Evolutionary conservation across 176 grass and related monocot species (phyloP).

Genomic region (Bonia amplexicaulis): DNA sequence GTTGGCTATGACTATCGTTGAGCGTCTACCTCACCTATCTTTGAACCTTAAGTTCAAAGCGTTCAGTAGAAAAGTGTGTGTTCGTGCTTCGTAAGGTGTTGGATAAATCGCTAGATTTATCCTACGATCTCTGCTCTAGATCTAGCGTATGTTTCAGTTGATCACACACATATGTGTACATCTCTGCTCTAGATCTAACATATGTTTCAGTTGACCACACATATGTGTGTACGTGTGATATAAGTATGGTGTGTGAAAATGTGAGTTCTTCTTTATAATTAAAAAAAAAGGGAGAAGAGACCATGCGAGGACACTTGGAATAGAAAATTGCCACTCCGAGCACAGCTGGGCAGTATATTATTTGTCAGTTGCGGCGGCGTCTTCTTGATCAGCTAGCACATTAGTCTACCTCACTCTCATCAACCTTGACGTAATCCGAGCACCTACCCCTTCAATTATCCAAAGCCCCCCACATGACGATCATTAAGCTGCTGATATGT

Average conservation of each 20-base stretch:
- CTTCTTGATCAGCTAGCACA: neutral
- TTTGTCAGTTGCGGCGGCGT: neutral
- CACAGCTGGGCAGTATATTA: neutral
- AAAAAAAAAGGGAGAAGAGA: neutral
- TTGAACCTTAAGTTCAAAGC: too few species aligned
- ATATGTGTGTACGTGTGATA: too few species aligned
- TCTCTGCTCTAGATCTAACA: too few species aligned
- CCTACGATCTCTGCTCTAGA: rapidly evolving
- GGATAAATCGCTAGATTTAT: too few species aligned
- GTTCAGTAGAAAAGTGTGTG: too few species aligned
- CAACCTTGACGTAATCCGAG: constrained; percentile 17
- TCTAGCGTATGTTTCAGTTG: too few species aligned
- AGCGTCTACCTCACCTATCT: too few species aligned
- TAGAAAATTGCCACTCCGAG: neutral
- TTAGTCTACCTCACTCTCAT: neutral
- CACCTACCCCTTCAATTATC: constrained; percentile 31
- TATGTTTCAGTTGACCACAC: too few species aligned
- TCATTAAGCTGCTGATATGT: neutral
- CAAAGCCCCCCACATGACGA: neutral
- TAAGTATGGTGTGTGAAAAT: too few species aligned
- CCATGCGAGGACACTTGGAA: constrained; percentile 15
- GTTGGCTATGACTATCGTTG: too few species aligned
- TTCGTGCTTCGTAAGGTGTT: rapidly evolving
- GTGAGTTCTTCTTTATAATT: too few species aligned
- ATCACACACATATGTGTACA: too few species aligned